Percentiles rank a stretch among this genome's conserved stretches.
Evolutionary conservation across 805 yeast species (phyloP).

Genomic region (Maudiozyma saulgeensis): DNA sequence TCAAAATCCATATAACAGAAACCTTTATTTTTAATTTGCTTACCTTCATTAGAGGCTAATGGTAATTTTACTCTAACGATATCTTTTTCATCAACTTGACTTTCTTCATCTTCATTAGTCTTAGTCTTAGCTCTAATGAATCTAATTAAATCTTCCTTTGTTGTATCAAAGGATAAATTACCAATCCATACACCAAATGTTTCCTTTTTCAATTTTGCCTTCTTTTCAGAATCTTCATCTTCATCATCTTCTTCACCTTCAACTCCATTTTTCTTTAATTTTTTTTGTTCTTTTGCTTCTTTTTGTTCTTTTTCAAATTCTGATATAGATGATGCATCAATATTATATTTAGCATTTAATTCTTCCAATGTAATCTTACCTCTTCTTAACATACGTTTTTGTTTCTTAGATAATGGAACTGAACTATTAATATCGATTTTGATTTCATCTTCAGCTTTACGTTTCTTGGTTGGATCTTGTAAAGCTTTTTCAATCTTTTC

Average conservation of each 20-base stretch:
- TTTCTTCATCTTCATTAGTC: conserved; percentile 29
- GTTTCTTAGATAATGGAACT: conserved; percentile 84
- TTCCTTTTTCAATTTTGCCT: conserved; percentile 34
- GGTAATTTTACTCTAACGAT: conserved; percentile 77
- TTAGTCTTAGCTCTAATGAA: conserved; percentile 55
- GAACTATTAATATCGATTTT: conserved; percentile 62
- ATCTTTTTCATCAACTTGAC: conserved; percentile 41
- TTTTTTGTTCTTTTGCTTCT: conserved; percentile 8
- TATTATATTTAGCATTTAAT: conserved; percentile 34
- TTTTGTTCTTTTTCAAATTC: conserved; percentile 33
- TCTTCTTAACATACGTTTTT: conserved; percentile 74
- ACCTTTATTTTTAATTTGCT: conserved; percentile 55
- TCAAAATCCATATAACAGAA: conserved; percentile 85
- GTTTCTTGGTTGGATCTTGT: conserved; percentile 29
- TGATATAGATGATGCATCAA: conserved; percentile 30
- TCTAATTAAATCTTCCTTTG: conserved; percentile 58
- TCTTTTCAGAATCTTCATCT: conserved; percentile 26
- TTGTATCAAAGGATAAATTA: conserved; percentile 76
- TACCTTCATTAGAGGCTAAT: conserved; percentile 43
- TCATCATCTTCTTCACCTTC: conserved; percentile 23
- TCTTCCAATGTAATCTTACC: conserved; percentile 58
- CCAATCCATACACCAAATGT: conserved; percentile 90
- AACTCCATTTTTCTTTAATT: conserved; percentile 10
- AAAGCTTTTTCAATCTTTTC: conserved; percentile 27
- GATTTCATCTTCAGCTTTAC: conserved; percentile 42